A percentile compares a stretch with the other conserved stretches of the same genome.
Evolutionary conservation across 495 filamentous ascomycete species (phyloP).

Genomic region (Tuber microsphaerosporum): DNA sequence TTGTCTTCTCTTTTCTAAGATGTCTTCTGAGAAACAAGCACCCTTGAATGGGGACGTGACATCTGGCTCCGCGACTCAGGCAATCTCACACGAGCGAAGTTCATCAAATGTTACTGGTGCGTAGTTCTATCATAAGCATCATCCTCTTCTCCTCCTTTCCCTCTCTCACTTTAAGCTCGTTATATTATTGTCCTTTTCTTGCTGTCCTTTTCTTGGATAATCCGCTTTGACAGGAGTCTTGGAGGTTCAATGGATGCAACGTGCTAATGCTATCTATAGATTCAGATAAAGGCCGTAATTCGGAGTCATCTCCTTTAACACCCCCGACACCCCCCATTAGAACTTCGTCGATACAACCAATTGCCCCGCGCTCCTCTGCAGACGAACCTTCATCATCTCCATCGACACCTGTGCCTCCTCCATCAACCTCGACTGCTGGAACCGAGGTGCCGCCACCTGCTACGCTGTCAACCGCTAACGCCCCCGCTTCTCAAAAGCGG

Average conservation of each 20-base stretch:
- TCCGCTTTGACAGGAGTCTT: constrained; percentile 8
- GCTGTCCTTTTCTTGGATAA: constrained; percentile 8
- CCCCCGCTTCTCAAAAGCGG: constrained; percentile 32
- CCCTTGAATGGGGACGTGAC: constrained; percentile 30
- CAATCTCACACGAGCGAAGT: constrained; percentile 31
- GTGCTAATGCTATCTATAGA: constrained; percentile 24
- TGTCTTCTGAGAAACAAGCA: constrained; percentile 30
- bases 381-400: constrained; percentile 32
- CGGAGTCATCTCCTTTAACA: constrained; percentile 7
- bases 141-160: constrained; percentile 9
- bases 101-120: constrained; percentile 32
- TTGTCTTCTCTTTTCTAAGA: constrained; percentile 30
- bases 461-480: constrained; percentile 18
- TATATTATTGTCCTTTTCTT: constrained; percentile 16
- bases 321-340: constrained; percentile 24
- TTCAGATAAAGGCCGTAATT: constrained; percentile 9
- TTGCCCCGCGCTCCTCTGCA: constrained; percentile 16
- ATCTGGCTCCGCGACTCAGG: not conserved
- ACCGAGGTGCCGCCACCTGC: constrained; percentile 30
- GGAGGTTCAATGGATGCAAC: constrained; percentile 10
- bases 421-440: constrained; percentile 28
- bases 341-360: constrained; percentile 37
- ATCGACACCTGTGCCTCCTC: constrained; percentile 29
- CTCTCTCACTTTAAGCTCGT: constrained; percentile 15
- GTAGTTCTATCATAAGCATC: constrained; percentile 11